Conservation (phyloP, 305 asterid genomes). For the Fraxinus velutina region DNA sequence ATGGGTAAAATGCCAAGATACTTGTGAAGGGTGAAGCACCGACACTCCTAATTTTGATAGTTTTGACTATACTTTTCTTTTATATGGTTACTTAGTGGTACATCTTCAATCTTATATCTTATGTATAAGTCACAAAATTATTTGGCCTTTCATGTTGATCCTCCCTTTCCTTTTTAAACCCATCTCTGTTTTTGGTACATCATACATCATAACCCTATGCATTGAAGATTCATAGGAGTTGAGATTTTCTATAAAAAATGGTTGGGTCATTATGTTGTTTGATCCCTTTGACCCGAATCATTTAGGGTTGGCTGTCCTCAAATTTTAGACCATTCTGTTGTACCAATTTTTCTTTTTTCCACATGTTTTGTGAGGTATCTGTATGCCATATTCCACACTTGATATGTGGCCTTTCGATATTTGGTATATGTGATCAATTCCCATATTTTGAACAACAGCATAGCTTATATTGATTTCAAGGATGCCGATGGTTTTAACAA, state of each 20-base stretch:
- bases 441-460: slow-evolving; percentile 34
- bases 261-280: neutral
- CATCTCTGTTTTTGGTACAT: neutral
- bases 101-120: neutral
- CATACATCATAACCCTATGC: neutral
- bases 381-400: neutral
- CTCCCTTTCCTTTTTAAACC: neutral
- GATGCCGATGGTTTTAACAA: slow-evolving; percentile 37
- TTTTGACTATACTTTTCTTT: neutral
- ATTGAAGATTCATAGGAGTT: neutral
- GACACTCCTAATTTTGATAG: neutral
- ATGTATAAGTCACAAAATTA: neutral
- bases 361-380: neutral
- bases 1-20: neutral
- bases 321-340: neutral
- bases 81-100: neutral
- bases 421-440: slow-evolving; percentile 12
- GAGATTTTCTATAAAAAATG: neutral
- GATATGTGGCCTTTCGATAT: neutral
- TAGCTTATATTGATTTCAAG: slow-evolving; percentile 60
- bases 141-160: neutral
- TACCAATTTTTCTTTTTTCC: neutral
- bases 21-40: neutral
- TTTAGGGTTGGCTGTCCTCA: neutral
- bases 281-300: neutral